These are phyloP conservation scores for Leishmania braziliensis DNA, from an alignment of 208 protist species.

Conservation along the genomic window DNA sequence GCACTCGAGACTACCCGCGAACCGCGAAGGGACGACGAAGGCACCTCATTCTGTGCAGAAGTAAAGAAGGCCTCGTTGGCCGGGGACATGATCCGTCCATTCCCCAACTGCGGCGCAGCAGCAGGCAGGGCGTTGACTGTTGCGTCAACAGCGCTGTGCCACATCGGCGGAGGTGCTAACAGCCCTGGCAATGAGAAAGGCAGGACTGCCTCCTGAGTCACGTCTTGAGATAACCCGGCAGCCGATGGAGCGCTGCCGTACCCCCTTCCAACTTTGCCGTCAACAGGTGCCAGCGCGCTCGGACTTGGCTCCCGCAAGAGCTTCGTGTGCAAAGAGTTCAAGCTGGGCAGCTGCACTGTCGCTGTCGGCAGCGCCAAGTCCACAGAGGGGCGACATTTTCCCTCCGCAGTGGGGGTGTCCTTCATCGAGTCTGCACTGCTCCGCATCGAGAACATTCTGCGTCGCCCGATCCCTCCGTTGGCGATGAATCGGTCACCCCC, in stretches of 20 bases:
- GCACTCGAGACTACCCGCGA: background rate
- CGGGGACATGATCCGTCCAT: background rate
- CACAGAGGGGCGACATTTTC: background rate
- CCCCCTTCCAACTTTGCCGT: conserved; percentile 4
- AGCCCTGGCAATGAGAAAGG: background rate
- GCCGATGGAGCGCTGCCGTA: conserved; percentile 19
- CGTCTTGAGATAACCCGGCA: background rate
- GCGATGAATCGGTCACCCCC: background rate
- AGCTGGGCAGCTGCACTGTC: background rate
- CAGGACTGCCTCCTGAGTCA: background rate
- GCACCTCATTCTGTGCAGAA: background rate
- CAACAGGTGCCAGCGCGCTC: background rate
- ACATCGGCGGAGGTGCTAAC: background rate
- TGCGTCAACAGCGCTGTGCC: background rate
- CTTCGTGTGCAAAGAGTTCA: conserved; percentile 7
- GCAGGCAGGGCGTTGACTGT: background rate
- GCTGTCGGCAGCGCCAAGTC: background rate
- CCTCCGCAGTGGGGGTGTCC: background rate
- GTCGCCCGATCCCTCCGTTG: conserved; percentile 9
- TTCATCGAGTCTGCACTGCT: background rate
- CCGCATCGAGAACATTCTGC: background rate
- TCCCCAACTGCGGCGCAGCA: background rate
- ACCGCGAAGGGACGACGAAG: background rate
- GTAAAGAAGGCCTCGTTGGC: background rate
- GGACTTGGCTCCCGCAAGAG: conserved; percentile 22